Evolutionary conservation across 1,139 yeast genomes (phyloP), one percentile per base, ranked within the genome.

Genomic region (Saccharomyces hybrid): DNA sequence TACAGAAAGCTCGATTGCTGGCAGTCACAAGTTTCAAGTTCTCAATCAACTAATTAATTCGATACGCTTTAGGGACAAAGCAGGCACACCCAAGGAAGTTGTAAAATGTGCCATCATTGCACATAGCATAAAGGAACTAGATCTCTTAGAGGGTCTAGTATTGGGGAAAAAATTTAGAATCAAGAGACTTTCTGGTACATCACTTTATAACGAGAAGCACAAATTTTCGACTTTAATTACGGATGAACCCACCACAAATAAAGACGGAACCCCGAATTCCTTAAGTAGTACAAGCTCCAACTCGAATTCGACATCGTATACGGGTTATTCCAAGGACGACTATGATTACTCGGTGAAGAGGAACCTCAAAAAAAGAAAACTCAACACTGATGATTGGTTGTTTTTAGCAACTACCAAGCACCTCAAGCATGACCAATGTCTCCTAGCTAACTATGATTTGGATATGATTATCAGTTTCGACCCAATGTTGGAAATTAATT

Each of bases 121-220:
- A 0, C 78, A 78, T 46, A 79, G 77, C 60, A 77, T 84, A 38
- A 83, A 84, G 62, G 93, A 86, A 64, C 69, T 86, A 62, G 95
- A 86, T 62, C 70, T 85, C 47, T 75, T 86, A 3, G 95, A 86
- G 65, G 85, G 88, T 0, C 70, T 83, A 26, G 67, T 85, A 19
- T 73, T 85, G 28, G 93, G 93, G 0, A 81, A 85, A 62, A 69
- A 74, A 44, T 67, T 83, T 28, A 74, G 75, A 56, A 83, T 84
- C 63, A 77, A 77, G 57, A 78, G 88, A 62, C 76, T 82, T 55
- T 81, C 87, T 46, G 84, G 86, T 14, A 75, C 81, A 1, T 80
- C 83, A 47, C 68, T 84, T 42, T 83, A 79, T 60, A 82, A 80
- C 48, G 66, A 66, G 51, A 61, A 62, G 48, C 62, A 65, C 27